Evolutionary conservation across 2,329 filamentous ascomycete genomes (phyloP), one percentile per base, ranked within the genome.

Genomic region (Aspergillus texensis): DNA sequence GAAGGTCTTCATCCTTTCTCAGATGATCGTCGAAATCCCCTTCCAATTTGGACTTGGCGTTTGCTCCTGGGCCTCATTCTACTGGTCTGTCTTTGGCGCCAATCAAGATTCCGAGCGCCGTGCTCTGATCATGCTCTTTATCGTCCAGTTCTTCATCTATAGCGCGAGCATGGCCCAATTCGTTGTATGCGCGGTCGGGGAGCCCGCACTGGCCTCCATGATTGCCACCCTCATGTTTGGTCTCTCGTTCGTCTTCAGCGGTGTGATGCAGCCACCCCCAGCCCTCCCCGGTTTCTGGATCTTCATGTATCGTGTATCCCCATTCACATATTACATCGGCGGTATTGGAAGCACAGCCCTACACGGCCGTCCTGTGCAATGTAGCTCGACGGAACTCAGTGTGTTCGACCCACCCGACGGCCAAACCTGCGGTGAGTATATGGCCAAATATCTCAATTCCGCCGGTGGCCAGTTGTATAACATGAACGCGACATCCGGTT

Each of bases 261-360:
- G 6, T 48, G n/a, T 5, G 78, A 92, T 60, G 86, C 89, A 65
- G 76, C 83, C 0, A 85, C 88, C 0, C 64, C 71, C 6, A 90
- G 81, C 83, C 0, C 81, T 93, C 1, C 90, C 90, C 0, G 83
- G 86, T 0, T 93, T 93, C 80, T 93, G 90, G 90, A 87, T 87
- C 65, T 92, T 91, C 79, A 92, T 92, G 90, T 91, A 92, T 75
- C 84, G 86, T 30, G 81, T 88, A 11, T 88, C 84, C 0, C 89
- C 88, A 0, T 88, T 91, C 63, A 91, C 88, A 0, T 92, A 91
- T 58, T 77, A 71, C 93, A 96, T 82, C 4, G 79, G 83, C 6
- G 77, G 78, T n/a, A 74, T 72, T 78, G 4, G 74, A 82, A 24
- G 64, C 78, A 11, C 74, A 75, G 0, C 76, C 73, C 0, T 78